Conservation (phyloP, 176 grass and related monocot genomes). For the Puccinellia tenuiflora region DNA sequence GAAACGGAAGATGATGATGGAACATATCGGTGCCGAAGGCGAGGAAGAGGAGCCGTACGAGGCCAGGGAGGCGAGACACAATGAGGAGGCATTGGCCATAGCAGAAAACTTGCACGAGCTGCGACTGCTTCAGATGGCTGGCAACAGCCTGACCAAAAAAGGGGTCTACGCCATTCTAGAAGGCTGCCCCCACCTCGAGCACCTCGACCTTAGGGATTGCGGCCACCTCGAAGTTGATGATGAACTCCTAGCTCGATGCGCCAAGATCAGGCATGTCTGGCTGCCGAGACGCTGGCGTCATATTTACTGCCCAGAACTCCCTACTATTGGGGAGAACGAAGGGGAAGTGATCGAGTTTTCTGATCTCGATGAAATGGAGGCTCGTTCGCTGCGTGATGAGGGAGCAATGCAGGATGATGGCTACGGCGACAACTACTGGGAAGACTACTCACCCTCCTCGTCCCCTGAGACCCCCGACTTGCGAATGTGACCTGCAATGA, state of each 20-base stretch:
- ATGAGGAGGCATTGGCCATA: conserved; percentile 33
- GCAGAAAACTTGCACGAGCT: conserved; percentile 30
- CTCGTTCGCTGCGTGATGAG: neutral
- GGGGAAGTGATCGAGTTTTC: neutral
- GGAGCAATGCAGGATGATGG: neutral
- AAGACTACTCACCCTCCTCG: neutral
- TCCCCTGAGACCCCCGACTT: neutral
- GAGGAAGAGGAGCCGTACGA: neutral
- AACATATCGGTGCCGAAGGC: neutral
- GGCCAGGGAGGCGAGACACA: neutral
- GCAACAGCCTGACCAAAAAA: conserved; percentile 18
- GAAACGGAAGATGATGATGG: neutral
- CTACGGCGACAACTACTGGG: conserved; percentile 7
- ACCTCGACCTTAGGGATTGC: conserved; percentile 29
- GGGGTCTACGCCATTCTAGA: conserved; percentile 39
- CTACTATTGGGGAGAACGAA: neutral
- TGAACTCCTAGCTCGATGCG: conserved; percentile 11
- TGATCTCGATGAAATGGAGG: neutral
- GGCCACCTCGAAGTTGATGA: conserved; percentile 16
- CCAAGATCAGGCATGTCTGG: conserved; percentile 19
- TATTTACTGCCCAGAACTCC: neutral
- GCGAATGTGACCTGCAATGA: neutral
- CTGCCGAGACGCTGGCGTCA: neutral
- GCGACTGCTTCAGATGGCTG: conserved; percentile 23
- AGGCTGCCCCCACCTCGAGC: conserved; percentile 33